Evolutionary conservation across 768 basidiomycete species (phyloP), one percentile per base, ranked within the genome.

Genomic region (Scleroderma citrinum): DNA sequence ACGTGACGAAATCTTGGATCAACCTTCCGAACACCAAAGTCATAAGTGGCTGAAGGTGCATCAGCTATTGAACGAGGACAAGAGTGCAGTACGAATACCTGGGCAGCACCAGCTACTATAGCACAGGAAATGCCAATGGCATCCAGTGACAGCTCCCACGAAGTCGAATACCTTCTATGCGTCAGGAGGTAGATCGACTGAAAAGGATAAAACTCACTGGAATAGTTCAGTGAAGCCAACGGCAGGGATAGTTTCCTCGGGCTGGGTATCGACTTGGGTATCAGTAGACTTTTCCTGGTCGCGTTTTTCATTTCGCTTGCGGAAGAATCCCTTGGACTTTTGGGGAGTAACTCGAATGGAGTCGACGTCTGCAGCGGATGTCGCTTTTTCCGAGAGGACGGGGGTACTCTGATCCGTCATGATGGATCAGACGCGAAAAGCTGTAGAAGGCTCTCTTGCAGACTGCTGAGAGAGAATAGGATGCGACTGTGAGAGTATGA

Each of bases 21-120:
- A 94, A 79, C 44, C 80, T 80, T 38, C 92, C 92, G 64, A 96
- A 95, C 32, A 96, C 75, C 46, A 96, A 69, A 53, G 81, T 81
- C 85, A 90, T 87, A 36, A 87, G 71, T 5, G 85, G 86, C 82
- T 87, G 10, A 16, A 19, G 2, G 3, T 53, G 14, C 29, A 30
- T 43, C 50, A 20, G 31, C 3, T 19, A 19, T 35, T 6, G 41
- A 38, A 43, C 35, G 26, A 20, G 11, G 36, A 19, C 30, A 34
- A 32, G 34, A 17, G 48, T 34, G 44, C 44, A 12, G 46, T 13
- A 21, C 13, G 45, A 19, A 58, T 52, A 88, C 87, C 74, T 92
- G 88, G 23, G 91, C 81, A 21, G 89, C 84, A 20, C 92, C 92
- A n/a, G 86, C 83, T 0, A 74, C 83, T 17, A 74, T 77, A 0